phyloP scores from a whole-genome alignment of 1,284 basidiomycete genomes.

The Hortiboletus rubellus region DNA sequence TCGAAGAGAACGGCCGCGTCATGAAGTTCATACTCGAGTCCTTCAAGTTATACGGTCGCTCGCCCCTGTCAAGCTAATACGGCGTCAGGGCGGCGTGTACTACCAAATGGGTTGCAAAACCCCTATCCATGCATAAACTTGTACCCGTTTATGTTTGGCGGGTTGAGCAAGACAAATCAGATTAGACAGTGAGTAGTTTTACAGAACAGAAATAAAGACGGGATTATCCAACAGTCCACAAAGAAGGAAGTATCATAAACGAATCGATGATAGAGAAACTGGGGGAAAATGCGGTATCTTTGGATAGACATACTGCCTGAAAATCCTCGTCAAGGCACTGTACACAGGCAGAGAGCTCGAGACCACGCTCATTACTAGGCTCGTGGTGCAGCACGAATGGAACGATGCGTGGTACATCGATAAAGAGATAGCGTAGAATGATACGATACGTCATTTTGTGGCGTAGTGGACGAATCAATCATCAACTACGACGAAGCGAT shows the following conservation, averaged over 20 bases:
- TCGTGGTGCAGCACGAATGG: constrained; percentile 47
- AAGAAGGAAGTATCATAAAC: constrained; percentile 4
- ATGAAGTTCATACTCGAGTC: too few relatives aligned
- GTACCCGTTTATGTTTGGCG: too few relatives aligned
- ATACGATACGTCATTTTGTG: constrained; percentile 32
- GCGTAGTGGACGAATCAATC: constrained; percentile 39
- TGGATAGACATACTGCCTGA: constrained; percentile 28
- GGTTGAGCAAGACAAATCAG: background rate
- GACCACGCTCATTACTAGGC: constrained; percentile 64
- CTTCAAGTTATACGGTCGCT: constrained; percentile 1
- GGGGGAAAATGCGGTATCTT: constrained; percentile 9
- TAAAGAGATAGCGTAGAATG: constrained; percentile 48
- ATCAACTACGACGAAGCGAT: constrained; percentile 38
- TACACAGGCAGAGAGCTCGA: constrained; percentile 38
- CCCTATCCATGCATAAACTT: background rate
- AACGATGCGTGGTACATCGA: constrained; percentile 63
- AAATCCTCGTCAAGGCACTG: constrained; percentile 35
- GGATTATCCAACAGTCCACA: constrained; percentile 20
- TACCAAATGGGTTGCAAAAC: background rate
- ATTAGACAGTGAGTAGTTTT: constrained; percentile 8
- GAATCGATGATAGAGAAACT: constrained; percentile 1
- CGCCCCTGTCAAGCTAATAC: constrained; percentile 10
- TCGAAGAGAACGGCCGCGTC: background rate
- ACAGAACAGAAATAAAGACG: constrained; percentile 1
- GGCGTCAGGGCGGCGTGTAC: constrained; percentile 30